Evolutionary conservation across 2,329 filamentous ascomycete species (phyloP), one percentile per base, ranked within the genome.

Genomic region (Fusarium compactum): DNA sequence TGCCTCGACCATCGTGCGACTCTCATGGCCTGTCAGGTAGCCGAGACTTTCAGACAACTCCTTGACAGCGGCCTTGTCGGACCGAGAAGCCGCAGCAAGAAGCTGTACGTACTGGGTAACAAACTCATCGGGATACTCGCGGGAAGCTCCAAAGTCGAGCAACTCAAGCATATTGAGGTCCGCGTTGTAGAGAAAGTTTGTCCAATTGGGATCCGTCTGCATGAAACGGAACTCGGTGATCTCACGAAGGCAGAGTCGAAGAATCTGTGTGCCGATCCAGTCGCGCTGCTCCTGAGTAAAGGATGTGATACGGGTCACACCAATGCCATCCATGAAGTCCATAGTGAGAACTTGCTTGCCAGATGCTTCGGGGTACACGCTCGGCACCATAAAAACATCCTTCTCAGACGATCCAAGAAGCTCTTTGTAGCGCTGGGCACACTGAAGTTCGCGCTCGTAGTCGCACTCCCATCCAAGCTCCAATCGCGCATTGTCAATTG

Each of bases 171-270:
- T 92, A 74, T 89, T 84, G 6, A 86, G 89, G 22, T 83, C 74
- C 2, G 89, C 84, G 75, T 98, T 96, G 85, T 94, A 99, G 22
- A 98, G 86, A 80, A 99, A 99, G 81, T 99, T 99, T 34, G 95
- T 98, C 96, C 96, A 99, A 84, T 99, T 99, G 43, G 96, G 96
- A 78, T 99, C 96, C 8, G 96, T 99, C 82, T 99, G 96, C 96
- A 99, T 99, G 83, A 97, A 98, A 65, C 87, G 90, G 87, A 98
- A 98, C 80, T 97, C 94, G 70, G 91, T 91, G 74, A 98, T 95
- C 82, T 98, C 96, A 62, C 95, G 91, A 41, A 98, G 87, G 78
- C 94, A 98, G 14, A 99, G 90, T 6, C 94, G 92, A 55, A 98
- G 87, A 71, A 98, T 93, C 76, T 98, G 93, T 1, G 94, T 96